Percentiles rank a stretch among this genome's conserved stretches.
Evolutionary conservation across 768 basidiomycete genomes (phyloP).

Genomic region (Trametes cubensis): DNA sequence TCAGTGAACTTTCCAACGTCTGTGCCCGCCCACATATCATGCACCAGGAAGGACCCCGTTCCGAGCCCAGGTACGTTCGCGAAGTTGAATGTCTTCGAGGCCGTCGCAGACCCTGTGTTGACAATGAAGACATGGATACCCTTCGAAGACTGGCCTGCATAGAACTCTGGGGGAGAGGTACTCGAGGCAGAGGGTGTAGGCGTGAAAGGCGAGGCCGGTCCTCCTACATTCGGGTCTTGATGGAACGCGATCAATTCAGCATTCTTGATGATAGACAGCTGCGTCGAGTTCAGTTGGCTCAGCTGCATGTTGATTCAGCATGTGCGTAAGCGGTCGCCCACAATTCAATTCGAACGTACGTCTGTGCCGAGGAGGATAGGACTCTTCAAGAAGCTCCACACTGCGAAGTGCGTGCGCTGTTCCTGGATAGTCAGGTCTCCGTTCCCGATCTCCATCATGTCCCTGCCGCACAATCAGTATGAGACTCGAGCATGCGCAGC

Average conservation of each 20-base stretch:
- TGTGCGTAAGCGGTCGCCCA: neutral
- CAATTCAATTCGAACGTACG: slow-evolving; percentile 24
- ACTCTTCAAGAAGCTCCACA: slow-evolving; percentile 60
- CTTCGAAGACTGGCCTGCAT: slow-evolving; percentile 49
- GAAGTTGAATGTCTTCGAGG: slow-evolving; percentile 49
- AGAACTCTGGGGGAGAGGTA: slow-evolving; percentile 55
- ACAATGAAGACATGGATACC: slow-evolving; percentile 59
- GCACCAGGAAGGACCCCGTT: slow-evolving; percentile 40
- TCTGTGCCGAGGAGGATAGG: slow-evolving; percentile 52
- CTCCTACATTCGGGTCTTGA: slow-evolving; percentile 50
- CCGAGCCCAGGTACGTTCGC: slow-evolving; percentile 48
- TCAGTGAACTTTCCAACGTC: slow-evolving; percentile 47
- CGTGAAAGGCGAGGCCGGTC: slow-evolving; percentile 52
- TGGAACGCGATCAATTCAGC: slow-evolving; percentile 56
- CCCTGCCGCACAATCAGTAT: slow-evolving; percentile 24
- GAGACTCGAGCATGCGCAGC: too few species aligned
- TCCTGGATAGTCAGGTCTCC: slow-evolving; percentile 52
- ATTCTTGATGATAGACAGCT: slow-evolving; percentile 54
- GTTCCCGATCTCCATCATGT: slow-evolving; percentile 59
- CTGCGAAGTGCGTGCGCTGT: slow-evolving; percentile 59
- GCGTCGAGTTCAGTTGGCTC: slow-evolving; percentile 40
- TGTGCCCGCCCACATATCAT: slow-evolving; percentile 57
- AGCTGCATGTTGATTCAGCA: slow-evolving; percentile 39
- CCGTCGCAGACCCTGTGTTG: slow-evolving; percentile 45
- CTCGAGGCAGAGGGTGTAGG: slow-evolving; percentile 41